Evolutionary conservation across 1,284 basidiomycete species (phyloP).

Genomic region (Binderoboletus segoi): DNA sequence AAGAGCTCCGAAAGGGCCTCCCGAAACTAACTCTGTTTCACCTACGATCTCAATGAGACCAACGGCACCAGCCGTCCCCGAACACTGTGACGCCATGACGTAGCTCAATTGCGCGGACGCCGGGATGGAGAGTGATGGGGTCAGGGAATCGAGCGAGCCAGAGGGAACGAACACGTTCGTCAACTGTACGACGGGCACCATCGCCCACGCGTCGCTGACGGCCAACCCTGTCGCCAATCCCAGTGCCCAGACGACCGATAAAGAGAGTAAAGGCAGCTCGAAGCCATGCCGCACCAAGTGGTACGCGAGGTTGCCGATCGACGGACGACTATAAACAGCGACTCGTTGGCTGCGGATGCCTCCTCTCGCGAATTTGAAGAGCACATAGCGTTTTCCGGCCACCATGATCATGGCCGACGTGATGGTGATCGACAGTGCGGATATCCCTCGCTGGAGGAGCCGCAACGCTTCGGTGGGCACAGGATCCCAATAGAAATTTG

Average conservation of each 20-base stretch:
- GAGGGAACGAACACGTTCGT: not conserved
- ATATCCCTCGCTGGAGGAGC: not conserved
- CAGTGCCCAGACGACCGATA: constrained; percentile 9
- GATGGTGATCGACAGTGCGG: not conserved
- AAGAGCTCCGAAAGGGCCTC: not conserved
- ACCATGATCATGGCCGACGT: too few species aligned
- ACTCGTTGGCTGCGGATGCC: constrained; percentile 8
- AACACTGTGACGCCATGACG: constrained; percentile 9
- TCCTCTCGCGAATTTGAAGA: not conserved
- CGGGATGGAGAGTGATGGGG: too few species aligned
- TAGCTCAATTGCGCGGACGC: constrained; percentile 5
- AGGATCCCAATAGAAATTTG: not conserved
- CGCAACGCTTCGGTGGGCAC: not conserved
- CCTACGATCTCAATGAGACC: constrained; percentile 12
- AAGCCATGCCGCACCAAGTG: not conserved
- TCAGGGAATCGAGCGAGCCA: not conserved
- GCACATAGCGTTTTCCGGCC: too few species aligned
- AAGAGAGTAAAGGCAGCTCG: constrained; percentile 1
- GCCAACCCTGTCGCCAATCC: constrained; percentile 7
- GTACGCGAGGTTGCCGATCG: not conserved
- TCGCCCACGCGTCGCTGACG: not conserved
- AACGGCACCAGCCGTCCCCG: not conserved
- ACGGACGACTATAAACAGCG: not conserved
- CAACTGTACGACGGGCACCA: not conserved
- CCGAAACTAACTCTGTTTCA: too few species aligned